Percentiles rank a stretch among this genome's conserved stretches.
Conservation (phyloP, 805 yeast species). For the Candida golubevii region DNA sequence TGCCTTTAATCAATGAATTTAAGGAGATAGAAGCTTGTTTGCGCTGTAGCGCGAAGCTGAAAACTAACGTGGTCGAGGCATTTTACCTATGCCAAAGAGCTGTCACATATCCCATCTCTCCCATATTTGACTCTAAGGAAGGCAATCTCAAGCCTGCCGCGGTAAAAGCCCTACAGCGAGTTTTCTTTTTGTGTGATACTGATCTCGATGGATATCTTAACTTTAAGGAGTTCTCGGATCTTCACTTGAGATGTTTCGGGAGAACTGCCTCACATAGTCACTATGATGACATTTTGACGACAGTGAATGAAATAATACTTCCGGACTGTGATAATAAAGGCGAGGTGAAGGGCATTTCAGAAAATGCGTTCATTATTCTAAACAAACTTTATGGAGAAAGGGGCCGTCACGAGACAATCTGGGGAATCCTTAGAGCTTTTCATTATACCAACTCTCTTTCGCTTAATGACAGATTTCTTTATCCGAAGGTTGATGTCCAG, state of each 20-base stretch:
- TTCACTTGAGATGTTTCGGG: constrained; percentile 76
- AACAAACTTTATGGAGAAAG: constrained; percentile 82
- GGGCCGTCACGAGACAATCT: constrained; percentile 94
- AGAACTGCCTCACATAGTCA: constrained; percentile 29
- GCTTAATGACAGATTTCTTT: constrained; percentile 70
- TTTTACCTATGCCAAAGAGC: constrained; percentile 92
- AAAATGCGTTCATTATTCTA: constrained; percentile 69
- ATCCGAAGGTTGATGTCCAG: constrained; percentile 74
- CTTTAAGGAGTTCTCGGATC: constrained; percentile 60
- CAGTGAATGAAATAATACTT: constrained; percentile 30
- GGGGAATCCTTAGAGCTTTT: constrained; percentile 89
- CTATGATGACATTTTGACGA: constrained; percentile 34
- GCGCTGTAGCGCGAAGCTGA: constrained; percentile 80
- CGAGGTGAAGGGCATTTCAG: constrained; percentile 53
- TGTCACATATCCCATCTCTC: constrained; percentile 88
- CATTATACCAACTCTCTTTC: constrained; percentile 91
- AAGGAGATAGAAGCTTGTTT: constrained; percentile 93
- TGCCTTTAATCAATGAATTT: constrained; percentile 82
- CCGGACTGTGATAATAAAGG: constrained; percentile 16
- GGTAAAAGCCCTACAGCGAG: constrained; percentile 66
- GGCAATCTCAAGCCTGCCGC: constrained; percentile 78
- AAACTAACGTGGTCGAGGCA: constrained; percentile 82
- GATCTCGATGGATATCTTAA: constrained; percentile 86
- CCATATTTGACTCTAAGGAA: constrained; percentile 87
- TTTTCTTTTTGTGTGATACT: constrained; percentile 79